Base-by-base conservation (phyloP, 371 early-diverging fungal genomes). In the Actinomucor elegans region DNA sequence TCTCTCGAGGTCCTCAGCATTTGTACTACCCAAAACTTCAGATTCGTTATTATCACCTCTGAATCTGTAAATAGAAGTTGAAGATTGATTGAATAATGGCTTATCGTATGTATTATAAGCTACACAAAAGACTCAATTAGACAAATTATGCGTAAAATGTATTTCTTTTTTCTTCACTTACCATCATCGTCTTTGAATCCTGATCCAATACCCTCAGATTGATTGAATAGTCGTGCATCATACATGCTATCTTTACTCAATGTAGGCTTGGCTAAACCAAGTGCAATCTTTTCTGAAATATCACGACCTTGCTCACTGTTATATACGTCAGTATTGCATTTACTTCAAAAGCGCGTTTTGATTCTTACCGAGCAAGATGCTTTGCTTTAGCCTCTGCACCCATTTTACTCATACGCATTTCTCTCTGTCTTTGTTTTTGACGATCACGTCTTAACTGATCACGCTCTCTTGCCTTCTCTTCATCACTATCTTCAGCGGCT, bases 251-350 rank as follows among this genome's bases (percentile, higher is more conserved):
- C 99, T 66, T 88, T 86, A 44, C 89, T 81, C 41, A 84, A 66
- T 0, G 95, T 85, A 0, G 97, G 98, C 57, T 94, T 89, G 28
- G 96, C 97, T 43, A 95, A 71, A 31, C 98, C 98, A 47, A 98
- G 81, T 2, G 99, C 98, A 57, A 98, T 91, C 74, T 96, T 97
- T 73, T 98, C 99, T 1, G 97, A 95, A 46, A 98, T 92, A 79
- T 98, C 99, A 67, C 99, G 88, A 3, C 88, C 88, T 59, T 86
- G 74, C 15, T 83, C 68, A 40, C 84, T 84, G 53, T 23, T 28
- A 32, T 33, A 48, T 35, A 33, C 23, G 33, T 34, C 17, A 40
- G 45, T 38, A 46, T n/a, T 32, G 9, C 34, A 12, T 20, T 26
- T 4, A 11, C 20, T 23, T 33, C 15, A 37, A 9, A 8, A 15